Evolutionary conservation across 257 asterid genomes (phyloP).

Genomic region (Anisodus tanguticus): DNA sequence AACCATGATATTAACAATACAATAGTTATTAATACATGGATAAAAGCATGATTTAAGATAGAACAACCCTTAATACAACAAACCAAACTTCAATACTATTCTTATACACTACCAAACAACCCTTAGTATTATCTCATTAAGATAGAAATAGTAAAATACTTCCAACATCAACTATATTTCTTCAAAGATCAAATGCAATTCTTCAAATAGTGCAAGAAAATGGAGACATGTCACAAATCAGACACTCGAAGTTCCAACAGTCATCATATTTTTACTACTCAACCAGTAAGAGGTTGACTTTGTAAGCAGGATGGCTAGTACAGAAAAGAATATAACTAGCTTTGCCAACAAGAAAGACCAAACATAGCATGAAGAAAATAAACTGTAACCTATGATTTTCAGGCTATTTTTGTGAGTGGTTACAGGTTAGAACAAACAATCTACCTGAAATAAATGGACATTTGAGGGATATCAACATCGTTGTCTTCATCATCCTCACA

Average conservation of each 20-base stretch:
- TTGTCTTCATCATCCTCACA: conserved; percentile 92
- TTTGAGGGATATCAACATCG: conserved; percentile 81
- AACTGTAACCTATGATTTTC: conserved; percentile 19
- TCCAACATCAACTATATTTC: not conserved
- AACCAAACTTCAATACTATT: no score
- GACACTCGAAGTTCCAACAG: not conserved
- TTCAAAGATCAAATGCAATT: not conserved
- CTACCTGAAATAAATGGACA: conserved; percentile 73
- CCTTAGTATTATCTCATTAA: no score
- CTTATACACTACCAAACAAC: no score
- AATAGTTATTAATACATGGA: no score
- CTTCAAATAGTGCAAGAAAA: conserved; percentile 9
- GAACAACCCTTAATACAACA: no score
- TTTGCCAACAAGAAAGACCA: conserved; percentile 30
- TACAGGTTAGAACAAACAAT: conserved; percentile 24
- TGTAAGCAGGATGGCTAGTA: conserved; percentile 11
- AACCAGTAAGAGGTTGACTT: not conserved
- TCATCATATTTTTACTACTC: conserved; percentile 17
- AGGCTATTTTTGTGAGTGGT: not conserved
- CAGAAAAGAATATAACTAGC: conserved; percentile 14
- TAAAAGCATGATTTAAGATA: no score
- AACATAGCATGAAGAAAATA: conserved; percentile 3
- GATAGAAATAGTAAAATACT: no score
- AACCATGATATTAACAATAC: no score
- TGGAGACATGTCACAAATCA: not conserved